Base-by-base conservation (phyloP, 140 eudicot species). In the Bidens hawaiensis region DNA sequence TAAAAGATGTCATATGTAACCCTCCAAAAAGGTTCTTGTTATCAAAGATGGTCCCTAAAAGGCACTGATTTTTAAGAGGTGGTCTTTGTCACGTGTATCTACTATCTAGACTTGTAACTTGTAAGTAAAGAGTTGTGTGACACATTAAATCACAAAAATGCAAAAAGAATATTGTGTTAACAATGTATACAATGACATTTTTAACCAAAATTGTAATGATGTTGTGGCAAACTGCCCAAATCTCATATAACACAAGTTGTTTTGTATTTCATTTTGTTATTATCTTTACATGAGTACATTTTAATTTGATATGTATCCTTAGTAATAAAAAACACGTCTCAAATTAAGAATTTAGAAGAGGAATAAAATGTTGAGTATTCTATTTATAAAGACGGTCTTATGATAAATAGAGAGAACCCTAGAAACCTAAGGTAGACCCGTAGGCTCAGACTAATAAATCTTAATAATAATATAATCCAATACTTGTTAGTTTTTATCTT, bases 401-500 rank as follows among this genome's bases (percentile, higher is more conserved):
- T n/a, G n/a, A n/a, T n/a, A n/a, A n/a, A n/a, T n/a, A n/a, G n/a
- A n/a, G n/a, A n/a, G n/a, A n/a, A n/a, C n/a, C n/a, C n/a, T n/a
- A n/a, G n/a, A n/a, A n/a, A n/a, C n/a, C n/a, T n/a, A n/a, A n/a
- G n/a, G n/a, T n/a, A n/a, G n/a, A n/a, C n/a, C n/a, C n/a, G n/a
- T n/a, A n/a, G n/a, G n/a, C n/a, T n/a, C n/a, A n/a, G n/a, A n/a
- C n/a, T n/a, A n/a, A n/a, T n/a, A n/a, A n/a, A n/a, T n/a, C n/a
- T n/a, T n/a, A n/a, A n/a, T n/a, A n/a, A n/a, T n/a, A n/a, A n/a
- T n/a, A n/a, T n/a, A n/a, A n/a, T n/a, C n/a, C n/a, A n/a, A n/a
- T n/a, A n/a, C n/a, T n/a, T n/a, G 56, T 26, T 71, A 36, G n/a
- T 40, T 38, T 41, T 71, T 52, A 62, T 63, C 76, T 40, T 71